phyloP scores from a whole-genome alignment of 768 basidiomycete species.

The Lactarius hengduanensis region DNA sequence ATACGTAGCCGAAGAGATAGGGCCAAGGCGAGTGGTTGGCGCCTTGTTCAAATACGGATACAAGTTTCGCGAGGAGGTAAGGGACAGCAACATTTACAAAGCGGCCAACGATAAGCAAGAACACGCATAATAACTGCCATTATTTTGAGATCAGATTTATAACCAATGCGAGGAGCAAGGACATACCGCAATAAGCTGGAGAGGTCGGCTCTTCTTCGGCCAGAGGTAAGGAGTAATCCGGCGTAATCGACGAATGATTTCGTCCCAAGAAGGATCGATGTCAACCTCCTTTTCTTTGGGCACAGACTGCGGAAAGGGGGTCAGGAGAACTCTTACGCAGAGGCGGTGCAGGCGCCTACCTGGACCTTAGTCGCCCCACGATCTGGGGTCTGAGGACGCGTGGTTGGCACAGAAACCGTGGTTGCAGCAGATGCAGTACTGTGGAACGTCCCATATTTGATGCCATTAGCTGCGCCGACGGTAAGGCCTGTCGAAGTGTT shows the following conservation, averaged over 20 bases:
- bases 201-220: conserved; percentile 62
- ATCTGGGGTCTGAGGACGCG: conserved; percentile 43
- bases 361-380: conserved; percentile 30
- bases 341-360: conserved; percentile 15
- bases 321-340: conserved; percentile 24
- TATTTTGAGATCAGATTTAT: conserved; percentile 5
- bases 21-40: conserved; percentile 58
- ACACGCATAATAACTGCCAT: conserved; percentile 58
- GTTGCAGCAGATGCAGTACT: conserved; percentile 48
- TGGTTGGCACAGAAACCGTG: conserved; percentile 48
- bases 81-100: conserved; percentile 75
- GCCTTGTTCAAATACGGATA: conserved; percentile 53
- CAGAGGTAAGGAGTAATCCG: conserved; percentile 79
- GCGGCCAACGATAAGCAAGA: conserved; percentile 71
- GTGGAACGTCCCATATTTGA: conserved; percentile 78
- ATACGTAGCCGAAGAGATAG: conserved; percentile 65
- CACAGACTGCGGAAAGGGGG: conserved; percentile 30
- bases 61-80: conserved; percentile 62
- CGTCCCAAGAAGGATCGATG: conserved; percentile 68
- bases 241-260: conserved; percentile 62
- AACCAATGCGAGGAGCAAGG: conserved; percentile 2
- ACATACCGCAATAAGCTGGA: conserved; percentile 71
- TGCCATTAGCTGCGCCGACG: conserved; percentile 42
- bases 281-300: conserved; percentile 47
- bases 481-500: conserved; percentile 53